Conservation (phyloP, 441 rosid species). For the Syzygium malaccense region DNA sequence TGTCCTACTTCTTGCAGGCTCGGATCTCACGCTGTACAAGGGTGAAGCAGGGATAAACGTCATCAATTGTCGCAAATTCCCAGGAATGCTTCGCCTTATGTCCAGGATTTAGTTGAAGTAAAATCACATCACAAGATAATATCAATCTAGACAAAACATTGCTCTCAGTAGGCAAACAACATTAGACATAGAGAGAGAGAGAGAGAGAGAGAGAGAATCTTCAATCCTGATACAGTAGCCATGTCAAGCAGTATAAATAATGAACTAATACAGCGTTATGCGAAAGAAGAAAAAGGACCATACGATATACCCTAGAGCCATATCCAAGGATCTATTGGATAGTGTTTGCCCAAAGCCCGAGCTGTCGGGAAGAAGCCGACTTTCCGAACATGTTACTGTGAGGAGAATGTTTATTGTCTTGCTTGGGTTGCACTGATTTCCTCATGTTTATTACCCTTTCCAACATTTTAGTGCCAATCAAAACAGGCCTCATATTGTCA, state of each 20-base stretch:
- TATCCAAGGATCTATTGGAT: conserved; percentile 71
- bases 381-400: conserved; percentile 30
- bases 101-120: conserved; percentile 30
- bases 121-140: background rate
- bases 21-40: conserved; percentile 95
- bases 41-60: conserved; percentile 85
- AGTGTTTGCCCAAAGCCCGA: conserved; percentile 70
- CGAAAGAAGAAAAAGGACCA: background rate
- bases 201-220: background rate
- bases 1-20: conserved; percentile 57
- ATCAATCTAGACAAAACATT: background rate
- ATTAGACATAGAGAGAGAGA: background rate
- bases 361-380: conserved; percentile 36
- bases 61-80: conserved; percentile 46
- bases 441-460: conserved; percentile 95
- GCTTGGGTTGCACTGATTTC: conserved; percentile 67
- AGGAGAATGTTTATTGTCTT: background rate
- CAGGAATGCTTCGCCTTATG: conserved; percentile 59
- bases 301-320: conserved; percentile 93
- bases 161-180: background rate
- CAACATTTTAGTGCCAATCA: conserved; percentile 46
- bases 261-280: background rate
- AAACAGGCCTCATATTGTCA: conserved; percentile 73
- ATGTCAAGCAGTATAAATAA: background rate
- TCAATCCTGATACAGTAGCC: background rate